Conservation (phyloP, 306 rosid genomes). For the Ammopiptanthus mongolicus region DNA sequence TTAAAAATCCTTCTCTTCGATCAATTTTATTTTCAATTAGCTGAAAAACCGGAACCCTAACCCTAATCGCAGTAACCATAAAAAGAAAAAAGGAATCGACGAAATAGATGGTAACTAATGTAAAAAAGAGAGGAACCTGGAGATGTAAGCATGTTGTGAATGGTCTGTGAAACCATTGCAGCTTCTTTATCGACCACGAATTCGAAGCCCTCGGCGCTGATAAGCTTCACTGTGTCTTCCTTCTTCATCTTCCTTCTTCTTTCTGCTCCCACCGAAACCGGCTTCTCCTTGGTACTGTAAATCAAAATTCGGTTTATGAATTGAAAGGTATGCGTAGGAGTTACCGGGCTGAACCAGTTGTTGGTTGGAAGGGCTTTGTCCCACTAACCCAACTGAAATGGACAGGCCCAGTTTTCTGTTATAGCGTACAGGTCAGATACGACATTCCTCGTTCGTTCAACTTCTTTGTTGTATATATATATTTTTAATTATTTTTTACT, state of each 20-base stretch:
- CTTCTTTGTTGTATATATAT: no score
- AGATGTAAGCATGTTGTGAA: slow-evolving; percentile 95
- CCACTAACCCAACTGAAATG: neutral
- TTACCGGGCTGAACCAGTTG: neutral
- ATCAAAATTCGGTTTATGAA: neutral
- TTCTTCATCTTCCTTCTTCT: slow-evolving; percentile 51
- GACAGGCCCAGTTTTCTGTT: neutral
- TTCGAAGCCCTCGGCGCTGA: slow-evolving; percentile 91
- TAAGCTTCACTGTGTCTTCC: slow-evolving; percentile 75
- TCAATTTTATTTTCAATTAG: neutral
- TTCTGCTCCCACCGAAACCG: no score
- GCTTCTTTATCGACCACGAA: slow-evolving; percentile 90
- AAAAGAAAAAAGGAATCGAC: neutral
- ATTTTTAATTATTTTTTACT: no score
- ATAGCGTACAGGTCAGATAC: no score
- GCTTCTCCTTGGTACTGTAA: neutral
- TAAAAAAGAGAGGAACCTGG: slow-evolving; percentile 48
- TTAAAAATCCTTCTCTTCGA: neutral
- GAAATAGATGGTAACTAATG: neutral
- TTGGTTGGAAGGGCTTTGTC: neutral
- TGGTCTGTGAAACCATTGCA: slow-evolving; percentile 99
- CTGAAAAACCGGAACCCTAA: slow-evolving; percentile 17
- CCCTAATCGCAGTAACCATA: slow-evolving; percentile 7
- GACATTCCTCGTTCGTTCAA: no score
- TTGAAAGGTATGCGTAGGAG: no score